Percentiles rank a stretch among this genome's conserved stretches.
Conservation (phyloP, 192 early-diverging fungal species). For the Coemansia sp. region DNA sequence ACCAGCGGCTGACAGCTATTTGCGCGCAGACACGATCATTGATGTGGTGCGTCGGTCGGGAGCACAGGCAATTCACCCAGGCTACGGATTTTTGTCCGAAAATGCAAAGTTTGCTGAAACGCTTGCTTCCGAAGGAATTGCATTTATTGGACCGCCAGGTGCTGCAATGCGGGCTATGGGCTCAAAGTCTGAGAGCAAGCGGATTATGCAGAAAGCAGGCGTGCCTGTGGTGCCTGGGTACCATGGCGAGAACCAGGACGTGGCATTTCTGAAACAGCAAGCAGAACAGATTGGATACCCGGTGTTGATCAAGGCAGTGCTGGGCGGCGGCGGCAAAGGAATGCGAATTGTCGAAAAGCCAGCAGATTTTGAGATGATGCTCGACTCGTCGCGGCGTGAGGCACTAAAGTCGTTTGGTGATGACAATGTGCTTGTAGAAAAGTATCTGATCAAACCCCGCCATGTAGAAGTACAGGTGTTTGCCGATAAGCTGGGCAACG, state of each 20-base stretch:
- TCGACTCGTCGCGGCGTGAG: slow-evolving; percentile 82
- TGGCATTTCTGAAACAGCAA: slow-evolving; percentile 67
- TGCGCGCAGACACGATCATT: slow-evolving; percentile 78
- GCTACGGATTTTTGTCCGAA: slow-evolving; percentile 96
- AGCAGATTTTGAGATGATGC: slow-evolving; percentile 81
- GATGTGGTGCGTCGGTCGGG: slow-evolving; percentile 70
- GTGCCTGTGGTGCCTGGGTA: slow-evolving; percentile 94
- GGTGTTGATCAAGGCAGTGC: slow-evolving; percentile 95
- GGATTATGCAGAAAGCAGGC: slow-evolving; percentile 84
- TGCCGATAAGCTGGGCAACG: slow-evolving; percentile 85
- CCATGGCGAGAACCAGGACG: slow-evolving; percentile 84
- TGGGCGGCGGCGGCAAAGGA: slow-evolving; percentile 96
- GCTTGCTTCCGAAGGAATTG: slow-evolving; percentile 63
- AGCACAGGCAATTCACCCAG: slow-evolving; percentile 93
- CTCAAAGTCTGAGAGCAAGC: slow-evolving; percentile 90
- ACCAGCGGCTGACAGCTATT: slow-evolving; percentile 76
- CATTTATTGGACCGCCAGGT: slow-evolving; percentile 89
- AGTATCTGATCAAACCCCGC: slow-evolving; percentile 81
- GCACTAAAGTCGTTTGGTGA: slow-evolving; percentile 90
- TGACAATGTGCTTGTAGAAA: slow-evolving; percentile 87
- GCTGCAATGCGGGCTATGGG: slow-evolving; percentile 91
- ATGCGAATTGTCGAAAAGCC: slow-evolving; percentile 86
- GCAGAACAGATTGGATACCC: slow-evolving; percentile 88
- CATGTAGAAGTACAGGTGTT: slow-evolving; percentile 98
- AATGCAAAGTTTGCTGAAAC: slow-evolving; percentile 85